Evolutionary conservation across 495 filamentous ascomycete genomes (phyloP), one percentile per base, ranked within the genome.

Genomic region (Clavariopsis aquatica): DNA sequence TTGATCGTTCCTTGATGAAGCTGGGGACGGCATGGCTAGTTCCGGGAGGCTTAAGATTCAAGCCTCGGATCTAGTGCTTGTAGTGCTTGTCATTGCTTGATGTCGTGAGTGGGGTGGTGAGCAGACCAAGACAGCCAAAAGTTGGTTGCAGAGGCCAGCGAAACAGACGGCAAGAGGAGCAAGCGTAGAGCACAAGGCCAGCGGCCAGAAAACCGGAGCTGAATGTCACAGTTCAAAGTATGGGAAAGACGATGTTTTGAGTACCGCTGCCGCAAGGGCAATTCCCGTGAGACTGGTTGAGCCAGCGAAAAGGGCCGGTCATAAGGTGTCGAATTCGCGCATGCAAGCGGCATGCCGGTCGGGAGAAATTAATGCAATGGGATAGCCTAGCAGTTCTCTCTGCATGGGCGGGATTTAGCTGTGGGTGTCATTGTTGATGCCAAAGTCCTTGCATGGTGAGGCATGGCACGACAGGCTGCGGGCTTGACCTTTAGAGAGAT

Each of bases 61-160:
- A 63, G 60, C 60, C 60, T 56, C 60, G 60, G 60, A 17, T 56
- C 36, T 38, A 27, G 13, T 55, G 23, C 52, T 24, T 56, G 51
- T 38, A 27, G 13, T 55, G 23, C 52, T 63, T 63, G 34, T 55
- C 24, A 38, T 19, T 19, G 60, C 60, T 63, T 63, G 60, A 52
- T 45, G 38, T 43, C 38, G 38, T n/a, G n/a, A 43, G 38, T 43
- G 38, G 38, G 9, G 13, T 17, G 38, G 38, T 17, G 38, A 34
- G 38, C 3, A n/a, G 13, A 15, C 38, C 38, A 17, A 43, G 38
- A 19, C 20, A 27, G 43, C 10, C n/a, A n/a, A 23, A 23, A 7
- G 8, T 31, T 12, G 12, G 17, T 29, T 45, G 53, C 7, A 43
- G 17, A 5, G 27, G 43, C 7, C 28, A n/a, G 45, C 12, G 29